Percentiles rank a stretch among this genome's conserved stretches.
Evolutionary conservation across 1,284 basidiomycete genomes (phyloP).

Genomic region (Ustilago crameri): DNA sequence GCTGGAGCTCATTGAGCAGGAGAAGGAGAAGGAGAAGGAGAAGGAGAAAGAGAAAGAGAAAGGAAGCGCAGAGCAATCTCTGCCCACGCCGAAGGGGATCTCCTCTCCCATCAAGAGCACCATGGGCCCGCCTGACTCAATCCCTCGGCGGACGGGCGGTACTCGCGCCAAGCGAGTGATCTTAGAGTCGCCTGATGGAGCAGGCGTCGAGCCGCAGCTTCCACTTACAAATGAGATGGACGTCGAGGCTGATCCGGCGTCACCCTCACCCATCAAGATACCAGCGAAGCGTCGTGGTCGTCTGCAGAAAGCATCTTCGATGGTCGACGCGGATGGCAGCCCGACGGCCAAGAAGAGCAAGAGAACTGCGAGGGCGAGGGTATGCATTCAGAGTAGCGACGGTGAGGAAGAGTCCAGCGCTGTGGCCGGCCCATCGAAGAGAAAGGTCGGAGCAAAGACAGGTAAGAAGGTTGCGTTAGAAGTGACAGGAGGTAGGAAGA

Average conservation of each 20-base stretch:
- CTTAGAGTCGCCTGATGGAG: slow-evolving; percentile 24
- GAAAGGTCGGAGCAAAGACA: slow-evolving; percentile 13
- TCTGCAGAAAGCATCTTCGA: slow-evolving; percentile 17
- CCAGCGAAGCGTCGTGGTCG: slow-evolving; percentile 24
- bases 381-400: slow-evolving; percentile 14
- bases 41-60: background rate
- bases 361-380: slow-evolving; percentile 1
- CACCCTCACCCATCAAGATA: slow-evolving; percentile 40
- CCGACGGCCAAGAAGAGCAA: slow-evolving; percentile 22
- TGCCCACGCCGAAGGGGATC: slow-evolving; percentile 2
- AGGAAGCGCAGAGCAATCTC: background rate
- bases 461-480: slow-evolving; percentile 18
- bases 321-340: slow-evolving; percentile 15
- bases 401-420: slow-evolving; percentile 1
- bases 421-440: background rate
- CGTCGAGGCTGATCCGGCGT: slow-evolving; percentile 14
- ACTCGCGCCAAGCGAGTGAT: slow-evolving; percentile 19
- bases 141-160: slow-evolving; percentile 30
- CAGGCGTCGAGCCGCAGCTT: background rate
- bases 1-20: slow-evolving; percentile 11
- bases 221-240: slow-evolving; percentile 1
- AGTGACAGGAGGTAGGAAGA: slow-evolving; percentile 13
- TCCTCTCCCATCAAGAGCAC: slow-evolving; percentile 28
- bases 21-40: slow-evolving; percentile 4
- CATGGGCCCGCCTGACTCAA: slow-evolving; percentile 47